Evolutionary conservation across 805 yeast species (phyloP).

Genomic region (Saturnispora halmiae): DNA sequence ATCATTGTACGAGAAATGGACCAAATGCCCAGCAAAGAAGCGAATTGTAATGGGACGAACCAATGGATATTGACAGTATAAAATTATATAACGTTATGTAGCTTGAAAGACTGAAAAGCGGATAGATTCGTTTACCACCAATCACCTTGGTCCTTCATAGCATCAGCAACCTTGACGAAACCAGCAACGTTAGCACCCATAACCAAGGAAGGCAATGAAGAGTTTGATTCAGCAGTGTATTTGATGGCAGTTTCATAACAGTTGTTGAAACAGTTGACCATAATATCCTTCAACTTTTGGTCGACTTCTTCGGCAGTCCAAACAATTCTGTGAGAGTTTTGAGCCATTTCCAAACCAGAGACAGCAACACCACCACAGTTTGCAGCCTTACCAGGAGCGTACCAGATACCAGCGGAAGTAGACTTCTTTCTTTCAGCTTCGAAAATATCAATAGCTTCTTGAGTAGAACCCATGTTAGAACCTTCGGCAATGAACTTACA

Average conservation of each 20-base stretch:
- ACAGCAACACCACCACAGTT: conserved; percentile 99
- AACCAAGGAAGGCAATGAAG: conserved; percentile 83
- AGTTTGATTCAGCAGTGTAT: conserved; percentile 62
- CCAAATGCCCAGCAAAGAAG: too few relatives aligned
- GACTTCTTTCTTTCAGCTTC: conserved; percentile 66
- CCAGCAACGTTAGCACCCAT: conserved; percentile 99
- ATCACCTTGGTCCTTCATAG: conserved; percentile 97
- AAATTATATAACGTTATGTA: too few relatives aligned
- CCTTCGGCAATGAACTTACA: conserved; percentile 95
- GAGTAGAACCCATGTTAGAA: conserved; percentile 98
- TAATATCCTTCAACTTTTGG: conserved; percentile 78
- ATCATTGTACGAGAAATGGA: too few relatives aligned
- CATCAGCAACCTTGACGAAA: conserved; percentile 96
- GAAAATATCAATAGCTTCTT: conserved; percentile 91
- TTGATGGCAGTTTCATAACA: conserved; percentile 81
- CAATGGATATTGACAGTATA: too few relatives aligned
- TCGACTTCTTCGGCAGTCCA: conserved; percentile 96
- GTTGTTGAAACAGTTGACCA: conserved; percentile 87
- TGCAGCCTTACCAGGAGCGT: conserved; percentile 99
- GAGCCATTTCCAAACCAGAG: conserved; percentile 98
- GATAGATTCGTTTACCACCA: conserved; percentile 25
- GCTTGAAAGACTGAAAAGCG: too few relatives aligned
- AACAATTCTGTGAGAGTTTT: conserved; percentile 86
- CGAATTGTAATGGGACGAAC: too few relatives aligned
- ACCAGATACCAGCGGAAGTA: conserved; percentile 69